Base-by-base conservation (phyloP, 352 stramenopile genomes). In the Pythium plurisporium region DNA sequence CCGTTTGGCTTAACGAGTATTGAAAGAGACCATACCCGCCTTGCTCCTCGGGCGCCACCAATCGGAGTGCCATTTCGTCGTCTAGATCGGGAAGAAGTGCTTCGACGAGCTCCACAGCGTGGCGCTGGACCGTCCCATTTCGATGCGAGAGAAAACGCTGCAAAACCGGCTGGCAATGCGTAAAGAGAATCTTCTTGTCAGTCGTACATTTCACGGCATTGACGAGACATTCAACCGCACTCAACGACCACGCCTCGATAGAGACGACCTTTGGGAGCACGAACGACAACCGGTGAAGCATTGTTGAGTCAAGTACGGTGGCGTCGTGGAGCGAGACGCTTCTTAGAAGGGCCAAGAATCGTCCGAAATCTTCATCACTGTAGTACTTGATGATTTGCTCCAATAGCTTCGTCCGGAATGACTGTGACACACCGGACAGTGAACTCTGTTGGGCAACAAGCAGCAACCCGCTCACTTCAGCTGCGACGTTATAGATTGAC, bases 251-350 rank as follows among this genome's bases (percentile, higher is more conserved):
- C 5, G 66, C 49, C 61, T 89, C 79, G 15, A 89, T 69, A 5
- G 62, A 52, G 36, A 86, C 46, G 43, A 80, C 72, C 20, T 77
- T 82, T 12, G 79, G 77, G 0, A 94, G 54, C 10, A 91, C 72
- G 20, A 84, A 89, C 4, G 76, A 75, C 19, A 94, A 22, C 2
- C 80, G 76, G 36, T 90, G 70, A 12, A 94, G 64, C 82, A 90
- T 91, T n/a, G 74, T 64, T 3, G 69, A 70, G 40, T 89, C 77
- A 9, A 94, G 63, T 15, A 88, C 67, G 48, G 62, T 46, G 11
- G 74, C 55, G 6, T 83, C 48, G 49, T 94, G 74, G 19, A 88
- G 55, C 19, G 74, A 85, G 27, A 82, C 69, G 63, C 81, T 89
- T 50, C 79, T 71, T 43, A 89, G 33, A 19, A 91, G 43, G 17